These are phyloP conservation scores for Hypholoma fasciculare DNA, from an alignment of 768 basidiomycete genomes.

Conservation along the genomic window DNA sequence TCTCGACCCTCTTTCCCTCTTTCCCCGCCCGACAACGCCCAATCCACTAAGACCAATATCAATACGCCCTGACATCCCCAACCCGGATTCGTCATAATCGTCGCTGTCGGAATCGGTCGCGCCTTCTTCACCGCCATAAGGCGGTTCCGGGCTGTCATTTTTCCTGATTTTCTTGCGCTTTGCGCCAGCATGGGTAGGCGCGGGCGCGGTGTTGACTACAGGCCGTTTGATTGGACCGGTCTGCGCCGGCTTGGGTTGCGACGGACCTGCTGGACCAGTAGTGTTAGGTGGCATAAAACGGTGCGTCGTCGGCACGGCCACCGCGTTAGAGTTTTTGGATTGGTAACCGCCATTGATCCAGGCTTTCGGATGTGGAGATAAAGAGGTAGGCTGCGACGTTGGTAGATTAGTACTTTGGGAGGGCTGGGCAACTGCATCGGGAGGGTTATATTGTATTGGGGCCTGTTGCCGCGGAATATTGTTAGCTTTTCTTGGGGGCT, in stretches of 20 bases:
- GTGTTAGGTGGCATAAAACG: constrained; percentile 1
- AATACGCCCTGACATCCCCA: constrained; percentile 36
- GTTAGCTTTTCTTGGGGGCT: neutral
- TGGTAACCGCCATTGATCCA: constrained; percentile 12
- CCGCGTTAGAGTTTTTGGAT: neutral
- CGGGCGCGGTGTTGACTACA: neutral
- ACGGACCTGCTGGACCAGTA: constrained; percentile 1
- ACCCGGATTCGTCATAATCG: constrained; percentile 33
- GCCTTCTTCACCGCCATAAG: constrained; percentile 20
- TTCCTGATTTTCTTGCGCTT: constrained; percentile 29
- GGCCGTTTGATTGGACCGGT: constrained; percentile 7
- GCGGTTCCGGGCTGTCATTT: constrained; percentile 19
- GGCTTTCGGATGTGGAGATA: constrained; percentile 14
- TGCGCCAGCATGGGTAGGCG: constrained; percentile 1
- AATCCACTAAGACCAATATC: constrained; percentile 48
- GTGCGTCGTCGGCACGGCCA: neutral
- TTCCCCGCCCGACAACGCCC: constrained; percentile 34
- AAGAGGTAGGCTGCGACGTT: constrained; percentile 11
- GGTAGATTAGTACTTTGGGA: constrained; percentile 7
- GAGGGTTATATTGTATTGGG: constrained; percentile 8
- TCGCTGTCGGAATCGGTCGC: constrained; percentile 41
- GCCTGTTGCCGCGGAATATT: neutral
- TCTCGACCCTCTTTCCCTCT: constrained; percentile 29
- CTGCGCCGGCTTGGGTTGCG: constrained; percentile 2
- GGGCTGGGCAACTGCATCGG: constrained; percentile 13